Evolutionary conservation across 2,329 filamentous ascomycete genomes (phyloP), one percentile per base, ranked within the genome.

Genomic region (Botrytis medusae): DNA sequence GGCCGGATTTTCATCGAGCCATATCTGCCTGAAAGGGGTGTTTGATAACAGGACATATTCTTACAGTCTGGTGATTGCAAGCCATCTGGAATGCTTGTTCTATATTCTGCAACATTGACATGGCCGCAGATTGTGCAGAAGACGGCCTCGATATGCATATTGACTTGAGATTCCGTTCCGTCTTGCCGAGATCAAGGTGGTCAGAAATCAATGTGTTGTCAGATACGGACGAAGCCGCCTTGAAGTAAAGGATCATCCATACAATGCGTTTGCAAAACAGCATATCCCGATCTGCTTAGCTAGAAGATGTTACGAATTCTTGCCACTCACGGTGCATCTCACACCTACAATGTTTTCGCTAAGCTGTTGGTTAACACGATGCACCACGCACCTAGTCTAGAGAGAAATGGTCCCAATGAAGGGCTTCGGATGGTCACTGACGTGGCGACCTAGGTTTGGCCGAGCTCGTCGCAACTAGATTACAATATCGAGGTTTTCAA

Each of bases 381-480:
- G 71, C 63, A 69, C 62, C 48, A 51, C 64, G 62, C 71, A 72
- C 40, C 25, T 72, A 72, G 67, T 68, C 75, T 75, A 71, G 74
- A 76, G 64, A 67, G 74, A 72, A 65, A 72, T 29, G 46, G 76
- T 77, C 74, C 76, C 74, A 79, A 77, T 77, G 73, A 73, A 69
- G 74, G 74, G 59, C 72, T 62, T 64, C 65, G 65, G 64, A 69
- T 48, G 71, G 71, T 61, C 72, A 78, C 76, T 79, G 77, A 81
- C 79, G 80, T 81, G 80, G 79, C 80, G 75, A 75, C 57, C 75
- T 79, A 67, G 78, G 68, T 78, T 77, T 81, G 80, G 79, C 74
- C 78, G 74, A 74, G 62, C 40, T 48, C 59, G 63, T 72, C 46
- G 62, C 71, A 69, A 46, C 48, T 72, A 72, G 62, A 72, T 72